A percentile compares a stretch with the other conserved stretches of the same genome.
Conservation (phyloP, 441 rosid species). For the Euphorbia corollata region DNA sequence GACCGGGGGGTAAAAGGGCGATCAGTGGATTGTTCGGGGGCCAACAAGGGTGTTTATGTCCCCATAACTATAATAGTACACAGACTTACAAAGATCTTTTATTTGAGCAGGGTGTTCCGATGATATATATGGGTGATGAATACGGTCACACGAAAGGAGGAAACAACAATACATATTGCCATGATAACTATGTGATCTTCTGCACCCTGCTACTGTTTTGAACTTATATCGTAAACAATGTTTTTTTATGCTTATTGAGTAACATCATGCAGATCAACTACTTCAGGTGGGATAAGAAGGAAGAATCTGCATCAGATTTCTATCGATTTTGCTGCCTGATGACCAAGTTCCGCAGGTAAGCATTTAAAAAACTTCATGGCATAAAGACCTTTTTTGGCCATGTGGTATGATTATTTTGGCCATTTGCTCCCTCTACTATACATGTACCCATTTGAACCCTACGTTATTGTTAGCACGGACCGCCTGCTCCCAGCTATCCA, state of each 20-base stretch:
- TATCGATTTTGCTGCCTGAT: conserved; percentile 73
- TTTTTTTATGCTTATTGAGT: conserved; percentile 20
- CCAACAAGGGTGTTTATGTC: too few species aligned
- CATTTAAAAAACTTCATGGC: conserved; percentile 2
- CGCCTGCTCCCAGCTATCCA: too few species aligned
- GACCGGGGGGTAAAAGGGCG: too few species aligned
- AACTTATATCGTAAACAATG: conserved; percentile 10
- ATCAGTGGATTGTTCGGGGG: too few species aligned
- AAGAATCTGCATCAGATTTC: conserved; percentile 67
- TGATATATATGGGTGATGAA: conserved; percentile 95
- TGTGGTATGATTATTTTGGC: too few species aligned
- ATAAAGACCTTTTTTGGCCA: too few species aligned
- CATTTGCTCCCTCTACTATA: too few species aligned
- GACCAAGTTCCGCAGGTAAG: conserved; percentile 76
- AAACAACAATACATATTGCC: conserved; percentile 94
- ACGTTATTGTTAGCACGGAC: too few species aligned
- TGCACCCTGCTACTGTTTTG: conserved; percentile 17
- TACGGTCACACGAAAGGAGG: conserved; percentile 97
- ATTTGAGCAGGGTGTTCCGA: conserved; percentile 77
- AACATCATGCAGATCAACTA: conserved; percentile 57
- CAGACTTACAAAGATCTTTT: conserved; percentile 20
- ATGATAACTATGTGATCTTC: conserved; percentile 68
- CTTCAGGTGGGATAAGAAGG: conserved; percentile 87
- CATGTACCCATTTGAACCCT: too few species aligned
- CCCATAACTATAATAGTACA: background rate